Conservation (phyloP, 306 rosid genomes). For the Adenanthera pavonina region DNA sequence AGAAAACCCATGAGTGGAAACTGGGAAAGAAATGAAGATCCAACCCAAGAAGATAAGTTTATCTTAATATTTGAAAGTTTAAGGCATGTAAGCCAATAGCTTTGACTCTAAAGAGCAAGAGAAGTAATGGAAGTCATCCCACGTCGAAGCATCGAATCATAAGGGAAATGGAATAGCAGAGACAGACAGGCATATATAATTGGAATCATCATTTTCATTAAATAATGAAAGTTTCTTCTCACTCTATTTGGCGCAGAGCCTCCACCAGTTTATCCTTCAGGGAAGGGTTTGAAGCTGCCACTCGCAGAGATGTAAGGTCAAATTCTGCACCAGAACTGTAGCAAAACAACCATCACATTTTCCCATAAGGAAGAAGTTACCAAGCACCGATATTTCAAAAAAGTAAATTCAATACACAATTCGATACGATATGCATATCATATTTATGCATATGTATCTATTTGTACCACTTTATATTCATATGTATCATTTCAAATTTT, state of each 20-base stretch:
- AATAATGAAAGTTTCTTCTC: conserved; percentile 42
- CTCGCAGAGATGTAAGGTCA: conserved; percentile 80
- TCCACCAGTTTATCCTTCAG: conserved; percentile 79
- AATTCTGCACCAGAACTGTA: conserved; percentile 91
- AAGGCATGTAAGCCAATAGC: not conserved
- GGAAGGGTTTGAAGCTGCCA: conserved; percentile 87
- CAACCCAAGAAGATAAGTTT: not conserved
- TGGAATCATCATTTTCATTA: conserved; percentile 24
- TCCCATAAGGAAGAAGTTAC: not conserved
- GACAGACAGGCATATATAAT: not conserved
- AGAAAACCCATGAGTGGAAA: not conserved
- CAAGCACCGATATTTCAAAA: no score
- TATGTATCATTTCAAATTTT: no score
- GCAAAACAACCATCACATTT: conserved; percentile 45
- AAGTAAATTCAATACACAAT: no score
- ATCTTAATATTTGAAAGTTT: not conserved
- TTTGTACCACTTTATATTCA: no score
- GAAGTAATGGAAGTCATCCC: not conserved
- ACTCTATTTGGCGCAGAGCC: conserved; percentile 57
- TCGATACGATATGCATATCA: no score
- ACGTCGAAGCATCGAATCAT: conserved; percentile 22
- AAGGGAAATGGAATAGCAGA: conserved; percentile 7
- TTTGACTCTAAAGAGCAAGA: not conserved
- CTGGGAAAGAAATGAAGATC: not conserved
- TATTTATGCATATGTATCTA: no score